Percentiles rank a stretch among this genome's conserved stretches.
Conservation (phyloP, 345 rosid species). For the Mangifera indica region DNA sequence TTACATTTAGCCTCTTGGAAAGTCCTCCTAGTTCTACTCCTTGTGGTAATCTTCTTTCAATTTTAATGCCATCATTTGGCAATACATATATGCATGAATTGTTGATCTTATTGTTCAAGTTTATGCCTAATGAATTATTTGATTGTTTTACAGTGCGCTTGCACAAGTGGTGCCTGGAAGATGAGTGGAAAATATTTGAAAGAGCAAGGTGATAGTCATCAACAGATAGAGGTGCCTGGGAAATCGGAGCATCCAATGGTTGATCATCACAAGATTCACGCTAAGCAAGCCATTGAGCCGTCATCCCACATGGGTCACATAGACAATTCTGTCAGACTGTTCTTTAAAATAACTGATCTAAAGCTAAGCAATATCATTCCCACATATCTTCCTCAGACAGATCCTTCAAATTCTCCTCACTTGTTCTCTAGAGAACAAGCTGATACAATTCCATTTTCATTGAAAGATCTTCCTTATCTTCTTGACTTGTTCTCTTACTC, state of each 20-base stretch:
- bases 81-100: not conserved
- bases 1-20: conserved; percentile 7
- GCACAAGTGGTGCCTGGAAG: conserved; percentile 11
- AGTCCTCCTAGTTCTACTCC: conserved; percentile 19
- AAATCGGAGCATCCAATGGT: not conserved
- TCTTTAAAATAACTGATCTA: conserved; percentile 42
- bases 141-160: conserved; percentile 3
- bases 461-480: conserved; percentile 23
- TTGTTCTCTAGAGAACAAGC: conserved; percentile 39
- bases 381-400: conserved; percentile 30
- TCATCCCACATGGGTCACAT: conserved; percentile 25
- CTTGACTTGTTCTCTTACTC: conserved; percentile 39
- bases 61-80: too few relatives aligned
- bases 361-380: conserved; percentile 31
- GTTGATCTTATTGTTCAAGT: not conserved
- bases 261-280: not conserved
- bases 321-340: conserved; percentile 30
- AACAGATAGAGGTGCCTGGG: not conserved
- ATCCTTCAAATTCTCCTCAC: conserved; percentile 32
- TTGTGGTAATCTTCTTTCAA: conserved; percentile 15
- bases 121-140: not conserved
- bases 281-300: not conserved
- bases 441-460: conserved; percentile 38
- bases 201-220: not conserved
- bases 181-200: not conserved